Percentiles rank a stretch among this genome's conserved stretches.
Evolutionary conservation across 768 basidiomycete species (phyloP).

Genomic region (Hemileccinum impolitum): DNA sequence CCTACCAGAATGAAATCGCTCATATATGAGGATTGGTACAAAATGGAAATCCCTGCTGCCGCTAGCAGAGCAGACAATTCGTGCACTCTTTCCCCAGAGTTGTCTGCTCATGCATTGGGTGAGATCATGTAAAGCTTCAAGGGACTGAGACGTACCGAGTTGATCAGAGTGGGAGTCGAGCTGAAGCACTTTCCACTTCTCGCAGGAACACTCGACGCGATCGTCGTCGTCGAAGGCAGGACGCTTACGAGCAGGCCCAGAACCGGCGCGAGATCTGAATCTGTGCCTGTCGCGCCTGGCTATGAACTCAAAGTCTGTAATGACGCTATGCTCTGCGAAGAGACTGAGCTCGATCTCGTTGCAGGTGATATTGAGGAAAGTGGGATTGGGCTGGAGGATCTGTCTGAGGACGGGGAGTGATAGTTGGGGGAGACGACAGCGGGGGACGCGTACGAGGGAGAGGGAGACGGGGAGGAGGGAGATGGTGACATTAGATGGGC

Average conservation of each 20-base stretch:
- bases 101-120: constrained; percentile 39
- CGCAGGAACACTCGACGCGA: constrained; percentile 62
- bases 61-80: constrained; percentile 76
- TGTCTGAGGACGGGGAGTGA: constrained; percentile 63
- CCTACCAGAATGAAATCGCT: constrained; percentile 80
- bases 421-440: constrained; percentile 57
- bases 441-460: constrained; percentile 72
- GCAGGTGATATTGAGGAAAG: constrained; percentile 72
- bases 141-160: constrained; percentile 44
- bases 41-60: constrained; percentile 72
- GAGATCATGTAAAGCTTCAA: constrained; percentile 1
- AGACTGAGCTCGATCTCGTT: constrained; percentile 78
- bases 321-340: constrained; percentile 58
- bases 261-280: constrained; percentile 41
- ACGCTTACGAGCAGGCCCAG: constrained; percentile 29
- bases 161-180: constrained; percentile 77
- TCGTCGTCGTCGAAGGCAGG: constrained; percentile 37
- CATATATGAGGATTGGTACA: constrained; percentile 81
- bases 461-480: constrained; percentile 69
- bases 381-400: constrained; percentile 61
- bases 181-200: constrained; percentile 77
- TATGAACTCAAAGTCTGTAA: constrained; percentile 59
- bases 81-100: constrained; percentile 67
- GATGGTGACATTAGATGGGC: constrained; percentile 48
- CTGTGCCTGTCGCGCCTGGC: constrained; percentile 54